Evolutionary conservation across 305 asterid genomes (phyloP), one percentile per base, ranked within the genome.

Genomic region (Solanum hybrid): DNA sequence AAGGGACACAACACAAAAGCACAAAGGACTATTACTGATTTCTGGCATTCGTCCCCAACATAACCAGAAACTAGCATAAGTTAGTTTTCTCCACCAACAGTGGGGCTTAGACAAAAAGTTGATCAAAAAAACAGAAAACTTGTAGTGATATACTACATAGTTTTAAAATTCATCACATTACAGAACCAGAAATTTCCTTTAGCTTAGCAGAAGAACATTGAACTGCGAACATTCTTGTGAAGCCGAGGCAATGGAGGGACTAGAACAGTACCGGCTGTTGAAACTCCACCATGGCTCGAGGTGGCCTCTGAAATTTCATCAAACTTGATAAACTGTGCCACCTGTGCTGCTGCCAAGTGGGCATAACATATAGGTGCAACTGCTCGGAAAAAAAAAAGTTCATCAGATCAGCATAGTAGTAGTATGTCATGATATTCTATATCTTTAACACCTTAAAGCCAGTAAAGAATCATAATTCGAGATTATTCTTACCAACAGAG

Each of bases 301-400:
- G 96, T 90, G 0, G 89, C 88, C 31, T 95, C 97, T 0, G 96
- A 94, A 4, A 89, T 7, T 8, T 95, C 97, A 2, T 96, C 98
- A 2, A 94, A 93, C 92, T 94, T 96, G 1, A 95, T 86, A 87
- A 95, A 96, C 92, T 94, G 96, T 0, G 94, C 89, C 93, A 94
- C 57, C 84, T 96, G 98, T 22, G 95, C 91, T 0, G 97, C 98
- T 1, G 97, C 97, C 37, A 96, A 91, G 88, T 96, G 98, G 0
- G 98, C 98, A 57, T 96, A 96, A 35, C 96, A 94, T 16, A 96
- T 89, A 0, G 98, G 98, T 90, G 98, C 97, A 91, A 96, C 96
- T 96, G 94, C 89, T 79, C 33, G 3, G 8, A 6, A 71, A 26
- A 71, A 82, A 29, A 14, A 18, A 29, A 5, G 74, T 33, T 22